These are phyloP conservation scores for Saccharum officinarum DNA, from an alignment of 176 grass and related monocot species.

Conservation along the genomic window DNA sequence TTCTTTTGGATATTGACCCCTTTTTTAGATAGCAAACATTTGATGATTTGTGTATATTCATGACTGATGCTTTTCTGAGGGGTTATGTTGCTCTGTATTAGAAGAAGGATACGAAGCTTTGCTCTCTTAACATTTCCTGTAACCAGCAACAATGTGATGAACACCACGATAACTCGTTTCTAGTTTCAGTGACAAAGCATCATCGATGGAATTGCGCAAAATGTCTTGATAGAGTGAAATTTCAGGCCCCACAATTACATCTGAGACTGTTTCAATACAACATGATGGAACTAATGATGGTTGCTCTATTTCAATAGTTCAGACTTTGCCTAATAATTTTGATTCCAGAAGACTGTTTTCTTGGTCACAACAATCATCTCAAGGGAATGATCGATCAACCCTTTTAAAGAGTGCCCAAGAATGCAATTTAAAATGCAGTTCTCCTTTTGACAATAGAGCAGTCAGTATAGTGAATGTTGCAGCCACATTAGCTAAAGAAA, in stretches of 20 bases:
- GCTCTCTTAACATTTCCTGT: slow-evolving; percentile 41
- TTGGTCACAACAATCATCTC: slow-evolving; percentile 30
- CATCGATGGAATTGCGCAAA: slow-evolving; percentile 62
- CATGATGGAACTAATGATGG: slow-evolving; percentile 34
- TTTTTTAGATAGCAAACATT: slow-evolving; percentile 24
- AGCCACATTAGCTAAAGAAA: no score
- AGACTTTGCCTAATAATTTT: slow-evolving; percentile 35
- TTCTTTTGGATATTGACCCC: slow-evolving; percentile 6
- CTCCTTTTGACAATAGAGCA: not conserved
- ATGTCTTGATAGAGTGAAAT: slow-evolving; percentile 43
- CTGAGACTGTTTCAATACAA: slow-evolving; percentile 9
- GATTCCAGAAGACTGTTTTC: slow-evolving; percentile 31
- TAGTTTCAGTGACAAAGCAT: slow-evolving; percentile 47
- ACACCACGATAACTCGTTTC: not conserved
- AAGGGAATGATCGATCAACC: slow-evolving; percentile 35
- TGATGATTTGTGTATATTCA: slow-evolving; percentile 17
- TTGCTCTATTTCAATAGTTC: slow-evolving; percentile 60
- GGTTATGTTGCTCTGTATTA: slow-evolving; percentile 53
- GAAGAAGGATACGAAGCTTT: slow-evolving; percentile 42
- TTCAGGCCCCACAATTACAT: slow-evolving; percentile 11
- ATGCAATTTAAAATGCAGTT: slow-evolving; percentile 41
- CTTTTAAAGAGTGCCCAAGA: slow-evolving; percentile 34
- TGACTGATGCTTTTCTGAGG: slow-evolving; percentile 41
- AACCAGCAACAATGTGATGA: slow-evolving; percentile 30
- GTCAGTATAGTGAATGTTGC: no score